Conservation (phyloP, 1,284 basidiomycete genomes). For the Pseudozyma hubeiensis region DNA sequence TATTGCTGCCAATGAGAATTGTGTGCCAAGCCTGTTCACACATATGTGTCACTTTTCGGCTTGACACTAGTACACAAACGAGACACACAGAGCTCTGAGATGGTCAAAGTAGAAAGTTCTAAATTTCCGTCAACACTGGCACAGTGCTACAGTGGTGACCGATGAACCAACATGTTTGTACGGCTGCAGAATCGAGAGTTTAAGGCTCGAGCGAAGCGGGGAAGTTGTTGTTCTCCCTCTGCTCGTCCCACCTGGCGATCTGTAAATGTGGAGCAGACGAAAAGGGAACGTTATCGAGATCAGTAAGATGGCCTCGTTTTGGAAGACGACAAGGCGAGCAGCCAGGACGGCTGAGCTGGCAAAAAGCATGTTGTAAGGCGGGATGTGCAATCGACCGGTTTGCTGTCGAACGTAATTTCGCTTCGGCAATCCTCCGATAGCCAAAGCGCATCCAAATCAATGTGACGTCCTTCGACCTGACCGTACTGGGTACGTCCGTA, state of each 20-base stretch:
- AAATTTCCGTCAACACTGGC: constrained; percentile 6
- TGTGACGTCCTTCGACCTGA: too few relatives aligned
- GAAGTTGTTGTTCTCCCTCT: constrained; percentile 65
- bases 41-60: too few relatives aligned
- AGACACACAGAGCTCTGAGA: background rate
- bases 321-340: background rate
- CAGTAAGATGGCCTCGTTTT: background rate
- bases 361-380: background rate
- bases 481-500: too few relatives aligned
- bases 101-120: constrained; percentile 7
- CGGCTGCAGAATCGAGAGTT: constrained; percentile 3
- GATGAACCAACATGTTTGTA: constrained; percentile 1
- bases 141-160: constrained; percentile 1
- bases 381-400: too few relatives aligned
- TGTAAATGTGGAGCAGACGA: constrained; percentile 12
- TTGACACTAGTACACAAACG: too few relatives aligned
- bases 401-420: too few relatives aligned
- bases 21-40: too few relatives aligned
- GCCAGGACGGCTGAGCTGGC: background rate
- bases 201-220: constrained; percentile 65
- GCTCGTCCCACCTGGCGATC: constrained; percentile 68
- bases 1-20: too few relatives aligned
- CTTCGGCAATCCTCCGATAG: too few relatives aligned
- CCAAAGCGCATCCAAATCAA: too few relatives aligned
- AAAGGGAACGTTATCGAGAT: background rate